These are phyloP conservation scores for Monosporascus sp. DNA, from an alignment of 2,329 filamentous ascomycete species.

Conservation along the genomic window DNA sequence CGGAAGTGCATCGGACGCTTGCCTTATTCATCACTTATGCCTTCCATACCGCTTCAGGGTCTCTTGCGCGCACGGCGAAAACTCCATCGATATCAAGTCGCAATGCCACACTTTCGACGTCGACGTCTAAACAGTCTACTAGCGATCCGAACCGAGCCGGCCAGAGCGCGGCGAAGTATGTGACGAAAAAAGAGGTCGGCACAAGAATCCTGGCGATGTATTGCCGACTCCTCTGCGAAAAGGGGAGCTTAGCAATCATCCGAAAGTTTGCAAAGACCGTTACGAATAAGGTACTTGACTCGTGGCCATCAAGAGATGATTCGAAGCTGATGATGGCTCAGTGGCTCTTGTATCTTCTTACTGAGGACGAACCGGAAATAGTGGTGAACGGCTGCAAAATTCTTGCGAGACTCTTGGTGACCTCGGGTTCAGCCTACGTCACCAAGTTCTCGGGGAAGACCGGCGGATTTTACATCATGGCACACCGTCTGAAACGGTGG, in stretches of 20 bases:
- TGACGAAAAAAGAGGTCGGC: constrained; percentile 67
- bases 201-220: constrained; percentile 73
- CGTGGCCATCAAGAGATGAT: constrained; percentile 14
- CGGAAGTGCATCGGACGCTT: constrained; percentile 79
- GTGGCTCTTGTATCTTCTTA: constrained; percentile 89
- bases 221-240: constrained; percentile 70
- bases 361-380: constrained; percentile 78
- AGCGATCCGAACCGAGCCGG: constrained; percentile 28
- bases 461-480: constrained; percentile 83
- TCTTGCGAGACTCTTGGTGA: constrained; percentile 74
- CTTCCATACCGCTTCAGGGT: constrained; percentile 57
- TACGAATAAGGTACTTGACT: constrained; percentile 73
- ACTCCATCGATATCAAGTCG: constrained; percentile 33
- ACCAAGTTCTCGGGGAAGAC: constrained; percentile 79
- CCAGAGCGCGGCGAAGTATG: constrained; percentile 30
- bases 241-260: constrained; percentile 62
- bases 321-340: constrained; percentile 36
- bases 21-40: constrained; percentile 92
- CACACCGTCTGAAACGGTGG: constrained; percentile 74
- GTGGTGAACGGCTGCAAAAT: constrained; percentile 79
- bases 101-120: constrained; percentile 35
- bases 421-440: constrained; percentile 75
- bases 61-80: constrained; percentile 48
- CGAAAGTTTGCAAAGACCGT: constrained; percentile 90
- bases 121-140: constrained; percentile 28